These are phyloP conservation scores for Anthostomella pinea DNA, from an alignment of 2,329 filamentous ascomycete genomes.

Conservation along the genomic window DNA sequence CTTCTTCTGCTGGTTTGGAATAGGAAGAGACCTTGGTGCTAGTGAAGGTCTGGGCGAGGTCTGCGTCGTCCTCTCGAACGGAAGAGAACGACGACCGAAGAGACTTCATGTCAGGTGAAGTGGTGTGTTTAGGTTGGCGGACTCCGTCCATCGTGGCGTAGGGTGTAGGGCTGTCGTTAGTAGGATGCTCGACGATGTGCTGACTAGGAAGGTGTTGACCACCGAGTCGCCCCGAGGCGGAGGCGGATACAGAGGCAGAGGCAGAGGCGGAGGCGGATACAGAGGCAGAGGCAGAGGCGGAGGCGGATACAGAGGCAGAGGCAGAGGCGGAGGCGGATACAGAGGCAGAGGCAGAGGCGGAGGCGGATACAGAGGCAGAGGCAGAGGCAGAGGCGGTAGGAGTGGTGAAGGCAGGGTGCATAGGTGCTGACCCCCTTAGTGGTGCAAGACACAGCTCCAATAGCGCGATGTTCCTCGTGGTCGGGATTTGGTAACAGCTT, in stretches of 20 bases:
- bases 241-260: too few relatives aligned
- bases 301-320: too few relatives aligned
- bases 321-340: too few relatives aligned
- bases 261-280: too few relatives aligned
- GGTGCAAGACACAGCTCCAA: constrained; percentile 26
- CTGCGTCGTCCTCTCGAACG: constrained; percentile 57
- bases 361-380: constrained; percentile 13
- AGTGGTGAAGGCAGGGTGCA: constrained; percentile 2
- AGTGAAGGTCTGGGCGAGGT: constrained; percentile 61
- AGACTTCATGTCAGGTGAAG: constrained; percentile 33
- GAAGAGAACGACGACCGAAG: constrained; percentile 60
- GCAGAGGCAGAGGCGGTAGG: constrained; percentile 1
- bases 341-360: too few relatives aligned
- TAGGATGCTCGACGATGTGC: too few relatives aligned
- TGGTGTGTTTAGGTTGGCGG: constrained; percentile 5
- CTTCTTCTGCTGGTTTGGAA: constrained; percentile 41
- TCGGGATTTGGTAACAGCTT: too few relatives aligned
- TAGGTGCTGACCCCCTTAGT: constrained; percentile 2
- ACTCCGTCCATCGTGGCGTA: constrained; percentile 27
- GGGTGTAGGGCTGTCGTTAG: constrained; percentile 23
- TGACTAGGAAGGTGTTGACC: too few relatives aligned
- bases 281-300: too few relatives aligned
- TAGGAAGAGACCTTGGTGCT: constrained; percentile 62
- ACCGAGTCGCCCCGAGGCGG: too few relatives aligned
- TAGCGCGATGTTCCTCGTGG: constrained; percentile 30